These are phyloP conservation scores for Didymella sp. DNA, from an alignment of 2,329 filamentous ascomycete species.

Conservation along the genomic window DNA sequence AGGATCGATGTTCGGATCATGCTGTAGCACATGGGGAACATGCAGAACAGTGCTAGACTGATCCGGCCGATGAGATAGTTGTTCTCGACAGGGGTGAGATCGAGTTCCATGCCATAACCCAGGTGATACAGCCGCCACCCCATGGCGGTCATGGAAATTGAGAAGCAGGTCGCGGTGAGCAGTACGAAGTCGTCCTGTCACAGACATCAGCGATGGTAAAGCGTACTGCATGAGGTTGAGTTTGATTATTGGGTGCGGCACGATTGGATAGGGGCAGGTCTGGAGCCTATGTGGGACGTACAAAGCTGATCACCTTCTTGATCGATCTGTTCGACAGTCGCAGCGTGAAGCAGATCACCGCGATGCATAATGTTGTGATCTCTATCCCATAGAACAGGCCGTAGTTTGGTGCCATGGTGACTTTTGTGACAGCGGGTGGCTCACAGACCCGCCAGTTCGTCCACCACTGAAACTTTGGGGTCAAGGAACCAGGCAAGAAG, in stretches of 20 bases:
- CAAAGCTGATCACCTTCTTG: conserved; percentile 15
- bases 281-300: conserved; percentile 6
- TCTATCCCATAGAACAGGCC: conserved; percentile 16
- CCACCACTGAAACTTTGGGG: background rate
- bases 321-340: conserved; percentile 15
- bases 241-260: background rate
- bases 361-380: conserved; percentile 16
- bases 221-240: too few relatives aligned
- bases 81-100: conserved; percentile 4
- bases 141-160: conserved; percentile 16
- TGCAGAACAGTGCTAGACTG: conserved; percentile 16
- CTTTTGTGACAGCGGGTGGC: background rate
- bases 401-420: conserved; percentile 21
- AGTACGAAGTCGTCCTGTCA: conserved; percentile 14
- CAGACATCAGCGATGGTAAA: background rate
- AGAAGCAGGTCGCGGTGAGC: conserved; percentile 6
- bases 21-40: conserved; percentile 21
- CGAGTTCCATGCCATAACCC: conserved; percentile 13
- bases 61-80: conserved; percentile 13
- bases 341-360: conserved; percentile 15
- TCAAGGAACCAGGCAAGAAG: conserved; percentile 1
- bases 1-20: conserved; percentile 21
- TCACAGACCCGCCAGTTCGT: conserved; percentile 8
- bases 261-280: background rate
- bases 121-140: conserved; percentile 11